Conservation (phyloP, 805 yeast genomes). For the Teunomyces barrocoloradensis region DNA sequence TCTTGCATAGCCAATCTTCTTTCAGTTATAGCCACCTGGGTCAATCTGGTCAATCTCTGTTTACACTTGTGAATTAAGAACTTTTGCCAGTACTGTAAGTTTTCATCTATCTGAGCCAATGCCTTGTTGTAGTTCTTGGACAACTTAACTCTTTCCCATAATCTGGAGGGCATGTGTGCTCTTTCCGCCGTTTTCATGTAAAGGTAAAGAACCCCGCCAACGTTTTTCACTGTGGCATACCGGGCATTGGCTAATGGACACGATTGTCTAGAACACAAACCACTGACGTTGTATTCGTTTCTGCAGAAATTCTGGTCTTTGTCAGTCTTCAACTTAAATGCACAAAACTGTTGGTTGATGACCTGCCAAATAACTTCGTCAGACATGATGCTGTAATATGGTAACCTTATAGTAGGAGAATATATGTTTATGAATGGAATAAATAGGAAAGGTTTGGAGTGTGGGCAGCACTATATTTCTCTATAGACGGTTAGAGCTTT, state of each 20-base stretch:
- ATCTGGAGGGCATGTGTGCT: conserved; percentile 88
- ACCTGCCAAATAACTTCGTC: conserved; percentile 97
- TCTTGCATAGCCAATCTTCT: conserved; percentile 87
- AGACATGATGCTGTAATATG: conserved; percentile 33
- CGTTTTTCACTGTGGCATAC: conserved; percentile 81
- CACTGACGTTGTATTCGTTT: conserved; percentile 94
- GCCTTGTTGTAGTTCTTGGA: conserved; percentile 89
- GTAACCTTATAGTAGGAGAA: neutral
- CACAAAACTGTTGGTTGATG: conserved; percentile 91
- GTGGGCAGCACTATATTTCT: neutral
- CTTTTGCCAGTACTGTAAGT: conserved; percentile 89
- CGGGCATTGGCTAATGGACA: conserved; percentile 95
- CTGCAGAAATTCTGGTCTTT: conserved; percentile 91
- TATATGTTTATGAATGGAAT: neutral
- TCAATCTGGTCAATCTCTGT: conserved; percentile 89
- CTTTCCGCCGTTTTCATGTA: conserved; percentile 98
- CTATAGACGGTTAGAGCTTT: neutral
- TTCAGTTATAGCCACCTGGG: conserved; percentile 94
- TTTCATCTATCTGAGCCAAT: conserved; percentile 81
- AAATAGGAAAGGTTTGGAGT: neutral
- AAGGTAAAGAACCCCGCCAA: conserved; percentile 74
- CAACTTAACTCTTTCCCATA: conserved; percentile 93
- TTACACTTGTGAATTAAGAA: conserved; percentile 90
- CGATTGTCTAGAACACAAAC: conserved; percentile 87
- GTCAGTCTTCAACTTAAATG: conserved; percentile 86